Evolutionary conservation across 306 rosid genomes (phyloP).

Genomic region (Prunus mongolica): DNA sequence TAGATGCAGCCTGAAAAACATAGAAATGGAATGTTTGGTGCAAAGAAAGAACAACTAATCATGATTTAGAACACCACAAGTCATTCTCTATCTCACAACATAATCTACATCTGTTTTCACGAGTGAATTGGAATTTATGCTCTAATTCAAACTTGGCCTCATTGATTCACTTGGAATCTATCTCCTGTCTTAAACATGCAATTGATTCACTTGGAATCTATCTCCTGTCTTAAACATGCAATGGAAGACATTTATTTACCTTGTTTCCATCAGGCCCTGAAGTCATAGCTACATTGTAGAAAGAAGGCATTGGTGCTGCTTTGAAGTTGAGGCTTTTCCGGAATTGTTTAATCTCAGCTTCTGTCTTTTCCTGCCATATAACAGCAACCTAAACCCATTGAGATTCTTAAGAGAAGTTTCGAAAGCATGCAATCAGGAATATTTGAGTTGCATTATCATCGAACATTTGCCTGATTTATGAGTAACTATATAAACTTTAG

Average conservation of each 20-base stretch:
- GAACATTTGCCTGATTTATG: neutral
- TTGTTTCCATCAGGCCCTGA: slow-evolving; percentile 39
- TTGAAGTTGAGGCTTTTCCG: slow-evolving; percentile 67
- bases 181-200: neutral
- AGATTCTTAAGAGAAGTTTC: slow-evolving; percentile 20
- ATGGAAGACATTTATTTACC: slow-evolving; percentile 34
- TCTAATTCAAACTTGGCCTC: neutral
- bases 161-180: neutral
- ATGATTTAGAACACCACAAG: neutral
- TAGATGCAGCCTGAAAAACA: slow-evolving; percentile 28
- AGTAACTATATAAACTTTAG: neutral
- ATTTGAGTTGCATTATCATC: neutral
- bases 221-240: neutral
- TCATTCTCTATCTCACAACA: neutral
- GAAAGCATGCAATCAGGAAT: neutral
- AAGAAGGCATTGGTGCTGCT: slow-evolving; percentile 74
- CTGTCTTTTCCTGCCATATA: slow-evolving; percentile 47
- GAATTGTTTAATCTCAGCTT: slow-evolving; percentile 58
- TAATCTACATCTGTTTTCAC: neutral
- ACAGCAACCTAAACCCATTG: slow-evolving; percentile 1
- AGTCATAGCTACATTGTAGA: slow-evolving; percentile 34
- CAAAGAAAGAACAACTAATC: neutral
- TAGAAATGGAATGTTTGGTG: neutral
- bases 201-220: neutral
- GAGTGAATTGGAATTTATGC: neutral